Evolutionary conservation across 2,329 filamentous ascomycete genomes (phyloP), one percentile per base, ranked within the genome.

Genomic region (Bisporella sp.): DNA sequence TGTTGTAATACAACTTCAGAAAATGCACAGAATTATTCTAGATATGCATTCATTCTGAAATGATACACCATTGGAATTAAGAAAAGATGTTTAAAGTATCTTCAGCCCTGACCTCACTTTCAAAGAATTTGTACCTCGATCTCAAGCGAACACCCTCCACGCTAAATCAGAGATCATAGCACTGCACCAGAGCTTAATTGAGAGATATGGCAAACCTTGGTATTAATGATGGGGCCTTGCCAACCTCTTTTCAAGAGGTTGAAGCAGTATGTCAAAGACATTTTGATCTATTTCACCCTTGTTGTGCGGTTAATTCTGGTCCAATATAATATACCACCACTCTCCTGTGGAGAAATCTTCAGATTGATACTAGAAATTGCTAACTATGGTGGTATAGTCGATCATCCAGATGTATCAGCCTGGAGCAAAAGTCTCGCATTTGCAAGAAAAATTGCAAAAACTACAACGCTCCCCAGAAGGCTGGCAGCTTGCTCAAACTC

Each of bases 401-500:
- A 71, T 81, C 57, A 70, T 72, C 51, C 69, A 72, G 21, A 62
- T 81, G 8, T 80, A 79, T 53, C 67, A 71, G 44, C 73, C 75
- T 41, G 61, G 61, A 35, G 66, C 63, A 55, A 66, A 68, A 48
- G 68, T 76, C 52, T 66, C 69, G 31, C 67, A 73, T 46, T 81
- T 82, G 45, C 88, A 97, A 65, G 82, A 87, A 50, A 81, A 84
- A 11, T 73, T 99, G 11, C 88, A 93, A 55, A 75, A 76, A 30
- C 72, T 96, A 13, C 93, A 97, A 64, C 82, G 82, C 58, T 87
- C 89, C 2, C 75, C 84, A 2, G 77, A 88, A 61, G 92, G 90
- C 49, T 99, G 93, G 93, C 77, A 86, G 50, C 76, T 96, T 43
- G 90, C 89, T 21, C 84, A 92, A 62, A 80, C 81, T 47, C 74